A percentile compares a stretch with the other conserved stretches of the same genome.
These are phyloP conservation scores for Lactarius hengduanensis DNA, from an alignment of 768 basidiomycete species.

Conservation along the genomic window DNA sequence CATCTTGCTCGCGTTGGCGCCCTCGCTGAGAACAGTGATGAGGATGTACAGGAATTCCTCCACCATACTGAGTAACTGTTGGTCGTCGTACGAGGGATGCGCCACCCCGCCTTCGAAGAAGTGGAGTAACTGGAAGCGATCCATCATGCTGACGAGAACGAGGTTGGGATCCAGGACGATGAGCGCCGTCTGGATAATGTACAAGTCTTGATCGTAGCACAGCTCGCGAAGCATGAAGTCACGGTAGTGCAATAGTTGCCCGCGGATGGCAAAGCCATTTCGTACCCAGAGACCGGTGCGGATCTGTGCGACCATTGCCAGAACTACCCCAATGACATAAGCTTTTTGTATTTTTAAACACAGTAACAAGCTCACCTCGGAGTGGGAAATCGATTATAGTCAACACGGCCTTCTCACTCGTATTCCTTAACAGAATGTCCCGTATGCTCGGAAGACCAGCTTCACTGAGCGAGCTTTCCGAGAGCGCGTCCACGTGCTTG, in stretches of 20 bases:
- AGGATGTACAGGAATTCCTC: conserved; percentile 90
- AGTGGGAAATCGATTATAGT: conserved; percentile 86
- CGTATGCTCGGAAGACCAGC: conserved; percentile 54
- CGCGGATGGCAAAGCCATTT: conserved; percentile 93
- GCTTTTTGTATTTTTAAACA: not conserved
- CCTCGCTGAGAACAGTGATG: conserved; percentile 84
- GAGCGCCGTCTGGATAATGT: conserved; percentile 83
- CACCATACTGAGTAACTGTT: conserved; percentile 79
- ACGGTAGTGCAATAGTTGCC: conserved; percentile 92
- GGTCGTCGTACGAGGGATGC: conserved; percentile 61
- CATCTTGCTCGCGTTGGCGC: conserved; percentile 68
- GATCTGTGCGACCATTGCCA: conserved; percentile 92
- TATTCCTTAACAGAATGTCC: conserved; percentile 59
- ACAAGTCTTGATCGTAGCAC: conserved; percentile 95
- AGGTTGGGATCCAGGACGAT: conserved; percentile 74
- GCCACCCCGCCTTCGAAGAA: conserved; percentile 73
- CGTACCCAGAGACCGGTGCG: conserved; percentile 96
- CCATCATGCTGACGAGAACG: conserved; percentile 82
- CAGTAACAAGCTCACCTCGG: conserved; percentile 55
- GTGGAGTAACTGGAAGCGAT: conserved; percentile 78
- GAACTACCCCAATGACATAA: conserved; percentile 45
- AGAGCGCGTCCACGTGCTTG: conserved; percentile 74
- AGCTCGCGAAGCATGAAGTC: conserved; percentile 95
- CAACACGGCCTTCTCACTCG: conserved; percentile 66
- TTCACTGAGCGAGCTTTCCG: conserved; percentile 50